A percentile compares a stretch with the other conserved stretches of the same genome.
phyloP scores from a whole-genome alignment of 2,329 filamentous ascomycete genomes.

The Fusarium chlamydosporum region DNA sequence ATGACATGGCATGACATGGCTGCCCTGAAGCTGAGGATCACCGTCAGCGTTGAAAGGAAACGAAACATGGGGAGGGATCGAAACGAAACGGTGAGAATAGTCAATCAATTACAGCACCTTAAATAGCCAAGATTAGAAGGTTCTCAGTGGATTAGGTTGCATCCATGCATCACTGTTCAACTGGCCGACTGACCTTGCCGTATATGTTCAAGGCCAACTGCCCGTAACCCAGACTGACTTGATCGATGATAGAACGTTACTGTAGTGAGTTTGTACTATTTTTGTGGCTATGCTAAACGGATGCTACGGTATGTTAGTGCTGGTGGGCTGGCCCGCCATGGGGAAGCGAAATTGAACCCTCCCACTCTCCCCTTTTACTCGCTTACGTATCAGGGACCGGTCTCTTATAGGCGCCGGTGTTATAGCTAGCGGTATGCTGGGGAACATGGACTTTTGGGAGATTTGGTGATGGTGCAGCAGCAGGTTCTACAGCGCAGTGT shows the following conservation, averaged over 20 bases:
- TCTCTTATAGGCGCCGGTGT: not conserved
- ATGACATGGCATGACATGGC: not conserved
- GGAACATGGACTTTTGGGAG: not conserved
- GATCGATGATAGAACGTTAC: not conserved
- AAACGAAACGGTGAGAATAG: slow-evolving; percentile 41
- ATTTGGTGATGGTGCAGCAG: not conserved
- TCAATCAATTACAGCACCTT: not conserved
- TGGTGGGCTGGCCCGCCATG: slow-evolving; percentile 36
- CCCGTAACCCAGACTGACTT: not conserved
- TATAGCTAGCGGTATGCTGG: slow-evolving; percentile 4
- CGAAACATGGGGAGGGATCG: slow-evolving; percentile 30
- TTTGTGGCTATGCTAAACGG: too few species aligned
- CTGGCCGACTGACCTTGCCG: slow-evolving; percentile 17
- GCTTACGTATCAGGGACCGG: slow-evolving; percentile 4
- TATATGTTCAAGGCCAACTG: slow-evolving; percentile 1
- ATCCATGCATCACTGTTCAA: slow-evolving; percentile 20
- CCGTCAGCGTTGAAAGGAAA: slow-evolving; percentile 23
- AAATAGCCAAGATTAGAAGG: too few species aligned
- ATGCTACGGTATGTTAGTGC: slow-evolving; percentile 16
- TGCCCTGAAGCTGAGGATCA: slow-evolving; percentile 42
- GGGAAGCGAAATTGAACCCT: slow-evolving; percentile 47
- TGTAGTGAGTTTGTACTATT: too few species aligned
- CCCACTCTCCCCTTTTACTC: slow-evolving; percentile 27
- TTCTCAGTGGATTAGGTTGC: slow-evolving; percentile 2
- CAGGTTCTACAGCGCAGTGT: slow-evolving; percentile 9